phyloP scores from a whole-genome alignment of 371 early-diverging fungal species.

The Haplosporangium sp. region DNA sequence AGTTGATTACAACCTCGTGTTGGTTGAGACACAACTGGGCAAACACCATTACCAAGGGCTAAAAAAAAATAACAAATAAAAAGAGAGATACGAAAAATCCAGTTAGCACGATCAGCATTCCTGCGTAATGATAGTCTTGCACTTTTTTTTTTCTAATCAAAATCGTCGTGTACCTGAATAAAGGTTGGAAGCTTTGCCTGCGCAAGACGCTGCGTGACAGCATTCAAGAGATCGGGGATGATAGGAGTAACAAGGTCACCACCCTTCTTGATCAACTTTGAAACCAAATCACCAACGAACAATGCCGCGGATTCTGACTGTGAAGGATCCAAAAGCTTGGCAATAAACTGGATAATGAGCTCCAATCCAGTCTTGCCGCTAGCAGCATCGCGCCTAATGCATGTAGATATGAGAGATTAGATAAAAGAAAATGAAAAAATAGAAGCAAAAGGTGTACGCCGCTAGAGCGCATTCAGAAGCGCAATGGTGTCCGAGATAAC shows the following conservation, averaged over 20 bases:
- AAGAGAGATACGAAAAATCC: neutral
- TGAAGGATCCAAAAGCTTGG: constrained; percentile 77
- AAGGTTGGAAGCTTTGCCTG: constrained; percentile 81
- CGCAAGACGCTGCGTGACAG: constrained; percentile 75
- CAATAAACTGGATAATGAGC: constrained; percentile 82
- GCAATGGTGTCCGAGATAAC: neutral
- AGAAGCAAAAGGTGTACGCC: neutral
- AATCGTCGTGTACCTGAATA: constrained; percentile 64
- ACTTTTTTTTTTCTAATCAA: neutral
- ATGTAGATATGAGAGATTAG: neutral
- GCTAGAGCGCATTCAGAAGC: neutral
- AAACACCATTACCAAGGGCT: constrained; percentile 89
- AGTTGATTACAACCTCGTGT: constrained; percentile 74
- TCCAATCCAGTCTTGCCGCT: constrained; percentile 81
- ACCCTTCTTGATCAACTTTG: constrained; percentile 85
- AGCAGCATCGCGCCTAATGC: constrained; percentile 63
- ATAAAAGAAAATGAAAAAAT: too few species aligned
- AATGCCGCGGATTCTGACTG: constrained; percentile 83
- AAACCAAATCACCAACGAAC: constrained; percentile 91
- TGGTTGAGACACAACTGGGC: constrained; percentile 84
- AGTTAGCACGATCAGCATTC: neutral
- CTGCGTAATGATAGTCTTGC: neutral
- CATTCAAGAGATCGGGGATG: constrained; percentile 82
- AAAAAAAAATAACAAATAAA: neutral
- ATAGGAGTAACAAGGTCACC: constrained; percentile 74